These are phyloP conservation scores for Tillandsia leiboldiana DNA, from an alignment of 176 grass and related monocot species.

Conservation along the genomic window DNA sequence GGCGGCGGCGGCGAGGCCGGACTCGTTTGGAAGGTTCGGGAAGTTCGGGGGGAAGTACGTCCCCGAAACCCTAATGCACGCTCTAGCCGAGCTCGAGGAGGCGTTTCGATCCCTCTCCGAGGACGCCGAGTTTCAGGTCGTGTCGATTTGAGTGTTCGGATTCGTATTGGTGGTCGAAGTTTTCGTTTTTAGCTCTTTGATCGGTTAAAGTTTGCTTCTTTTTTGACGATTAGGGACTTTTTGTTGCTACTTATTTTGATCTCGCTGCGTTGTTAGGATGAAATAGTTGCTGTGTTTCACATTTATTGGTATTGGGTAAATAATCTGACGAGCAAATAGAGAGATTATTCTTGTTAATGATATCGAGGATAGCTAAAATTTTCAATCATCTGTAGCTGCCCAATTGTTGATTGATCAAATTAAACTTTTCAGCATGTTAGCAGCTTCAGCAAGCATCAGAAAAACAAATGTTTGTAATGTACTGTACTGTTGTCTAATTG, in stretches of 20 bases:
- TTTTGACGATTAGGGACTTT: not conserved
- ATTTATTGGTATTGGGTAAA: too few relatives aligned
- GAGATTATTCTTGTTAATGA: too few relatives aligned
- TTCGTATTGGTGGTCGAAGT: not conserved
- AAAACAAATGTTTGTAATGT: not conserved
- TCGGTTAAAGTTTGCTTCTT: not conserved
- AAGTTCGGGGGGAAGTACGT: slow-evolving; percentile 96
- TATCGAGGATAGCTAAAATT: too few relatives aligned
- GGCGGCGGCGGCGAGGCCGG: slow-evolving; percentile 34
- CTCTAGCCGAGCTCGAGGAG: slow-evolving; percentile 69
- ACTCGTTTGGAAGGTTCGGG: slow-evolving; percentile 67
- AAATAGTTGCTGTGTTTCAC: too few relatives aligned
- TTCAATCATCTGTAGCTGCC: too few relatives aligned
- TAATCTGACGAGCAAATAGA: too few relatives aligned
- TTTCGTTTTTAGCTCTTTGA: slow-evolving; percentile 7
- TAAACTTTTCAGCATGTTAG: not conserved
- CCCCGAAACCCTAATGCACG: slow-evolving; percentile 86
- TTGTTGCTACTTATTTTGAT: too few relatives aligned
- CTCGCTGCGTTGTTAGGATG: too few relatives aligned
- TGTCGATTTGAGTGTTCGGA: not conserved
- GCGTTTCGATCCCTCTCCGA: slow-evolving; percentile 58
- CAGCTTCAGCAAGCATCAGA: not conserved
- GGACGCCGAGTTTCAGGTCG: slow-evolving; percentile 75
- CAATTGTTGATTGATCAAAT: not conserved
- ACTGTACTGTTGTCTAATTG: not conserved